phyloP scores from a whole-genome alignment of 179 eudicot species.

The Amaranthus tricolor region DNA sequence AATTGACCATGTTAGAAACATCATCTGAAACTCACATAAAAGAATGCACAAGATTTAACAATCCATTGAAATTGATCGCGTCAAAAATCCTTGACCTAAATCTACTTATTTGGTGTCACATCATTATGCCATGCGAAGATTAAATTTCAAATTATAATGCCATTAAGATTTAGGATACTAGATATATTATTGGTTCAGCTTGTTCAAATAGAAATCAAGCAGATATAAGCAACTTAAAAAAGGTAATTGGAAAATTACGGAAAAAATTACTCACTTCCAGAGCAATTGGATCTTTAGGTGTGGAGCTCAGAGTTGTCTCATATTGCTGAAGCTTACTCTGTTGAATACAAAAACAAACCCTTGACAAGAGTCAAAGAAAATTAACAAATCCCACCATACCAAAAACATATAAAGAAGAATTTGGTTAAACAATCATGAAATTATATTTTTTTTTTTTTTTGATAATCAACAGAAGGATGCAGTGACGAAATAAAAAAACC shows the following conservation, averaged over 20 bases:
- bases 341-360: constrained; percentile 27
- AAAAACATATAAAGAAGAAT: background rate
- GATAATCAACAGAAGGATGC: background rate
- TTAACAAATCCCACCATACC: background rate
- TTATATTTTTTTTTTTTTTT: background rate
- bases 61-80: too few species aligned
- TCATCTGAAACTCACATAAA: too few species aligned
- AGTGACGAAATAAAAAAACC: background rate
- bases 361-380: constrained; percentile 24
- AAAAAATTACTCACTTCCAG: constrained; percentile 66
- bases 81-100: too few species aligned
- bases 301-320: constrained; percentile 55
- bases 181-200: too few species aligned
- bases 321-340: constrained; percentile 80
- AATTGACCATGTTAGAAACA: too few species aligned
- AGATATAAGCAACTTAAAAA: background rate
- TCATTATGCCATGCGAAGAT: too few species aligned
- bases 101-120: too few species aligned
- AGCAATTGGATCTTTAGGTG: constrained; percentile 71
- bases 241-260: background rate
- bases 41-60: too few species aligned
- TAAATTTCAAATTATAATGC: too few species aligned
- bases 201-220: background rate
- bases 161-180: too few species aligned
- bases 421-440: background rate